Base-by-base conservation (phyloP, 257 asterid genomes). In the Misopates orontium region DNA sequence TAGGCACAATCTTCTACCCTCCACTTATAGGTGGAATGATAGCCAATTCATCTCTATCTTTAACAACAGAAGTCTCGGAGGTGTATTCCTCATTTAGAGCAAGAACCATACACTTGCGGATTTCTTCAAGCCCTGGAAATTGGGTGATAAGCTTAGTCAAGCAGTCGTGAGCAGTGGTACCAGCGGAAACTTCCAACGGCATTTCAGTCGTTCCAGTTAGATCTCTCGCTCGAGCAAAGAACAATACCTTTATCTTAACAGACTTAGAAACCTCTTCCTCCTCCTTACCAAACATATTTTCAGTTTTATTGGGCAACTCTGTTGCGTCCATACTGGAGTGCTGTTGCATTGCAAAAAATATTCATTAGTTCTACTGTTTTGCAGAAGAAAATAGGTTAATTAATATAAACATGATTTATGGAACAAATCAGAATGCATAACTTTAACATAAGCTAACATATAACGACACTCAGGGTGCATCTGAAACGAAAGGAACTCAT, bases 21-120 rank as follows among this genome's bases (percentile, higher is more conserved):
- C 97, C 97, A 67, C 97, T 93, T 68, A 87, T 93, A 61, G 97
- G 98, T 71, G 97, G 97, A 73, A 93, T 93, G 71, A 93, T 90
- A 21, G 97, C 99, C 73, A 93, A 74, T 74, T 86, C 96, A 75
- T 93, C 99, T 66, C 84, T 70, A 67, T 90, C 87, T 68, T 85
- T 81, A 48, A 90, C 91, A 62, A 78, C 71, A 16, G 85, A 73
- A 24, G 95, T 78, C 49, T 85, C 95, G 0, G 73, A 66, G 20
- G 86, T 70, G 76, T 90, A 93, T 72, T 93, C 97, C 78, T 87
- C 93, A 32, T 90, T 86, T 2, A 88, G 75, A 45, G 97, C 97
- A 9, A 93, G 91, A 59, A 90, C 89, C 90, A 93, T 86, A 67
- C 97, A 93, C 52, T 67, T 83, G 51, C 88, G 80, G 25, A 93